Evolutionary conservation across 805 yeast genomes (phyloP), one percentile per base, ranked within the genome.

Genomic region (Pichia rugopelliculosa): DNA sequence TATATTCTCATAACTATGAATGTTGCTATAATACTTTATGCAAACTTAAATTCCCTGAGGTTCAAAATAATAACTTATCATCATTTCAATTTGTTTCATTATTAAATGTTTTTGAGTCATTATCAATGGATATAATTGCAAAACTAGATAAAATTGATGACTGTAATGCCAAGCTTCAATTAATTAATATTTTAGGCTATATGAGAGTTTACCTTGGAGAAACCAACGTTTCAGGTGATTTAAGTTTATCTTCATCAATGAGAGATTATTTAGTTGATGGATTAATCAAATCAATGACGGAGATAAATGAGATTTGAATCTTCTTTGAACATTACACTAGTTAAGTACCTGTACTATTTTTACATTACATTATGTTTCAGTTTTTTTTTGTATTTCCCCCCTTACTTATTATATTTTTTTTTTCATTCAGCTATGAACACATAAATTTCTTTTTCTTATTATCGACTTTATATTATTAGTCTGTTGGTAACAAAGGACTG

Each of bases 171-270:
- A 24, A 58, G 42, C 56, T 56, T 52, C 59, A 59, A 27, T 41
- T 63, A 26, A 40, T 60, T 24, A 59, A 63, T 39, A 56, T 62
- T 9, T 44, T 60, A 25, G 64, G 59, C 20, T 56, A 60, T 37
- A 54, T 63, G 60, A 54, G 67, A 47, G 60, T 63, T n/a, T 63
- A 59, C 47, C 54, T 60, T 25, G 65, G 66, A 11, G 56, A 57
- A 39, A 37, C 53, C 17, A 45, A 46, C 24, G 51, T 45, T 33
- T 52, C 50, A 23, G 50, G 51, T 6, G 56, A 43, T 2, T 45
- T 52, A 3, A 37, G 41, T 12, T 40, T 55, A 11, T 55, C 54
- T 8, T 26, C 44, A 10, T 51, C 50, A 12, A 26, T 54, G 39
- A 59, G 56, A 23, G 55, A 56, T 37, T 51, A 49, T 22, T 39